Percentiles rank a stretch among this genome's conserved stretches.
phyloP scores from a whole-genome alignment of 2,329 filamentous ascomycete species.

The Tolypocladium sp. region DNA sequence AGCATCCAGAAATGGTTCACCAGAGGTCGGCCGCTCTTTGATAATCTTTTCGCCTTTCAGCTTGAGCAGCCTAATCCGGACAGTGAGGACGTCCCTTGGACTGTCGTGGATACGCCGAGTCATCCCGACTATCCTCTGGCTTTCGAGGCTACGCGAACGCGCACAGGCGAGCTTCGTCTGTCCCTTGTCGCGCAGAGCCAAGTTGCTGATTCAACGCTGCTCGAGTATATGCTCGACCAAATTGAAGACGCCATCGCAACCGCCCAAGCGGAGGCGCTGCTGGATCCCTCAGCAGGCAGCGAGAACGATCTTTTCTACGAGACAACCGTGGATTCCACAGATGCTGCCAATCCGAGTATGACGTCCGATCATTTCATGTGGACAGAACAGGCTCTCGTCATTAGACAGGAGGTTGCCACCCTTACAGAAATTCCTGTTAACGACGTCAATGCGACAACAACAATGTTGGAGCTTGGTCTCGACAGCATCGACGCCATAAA shows the following conservation, averaged over 20 bases:
- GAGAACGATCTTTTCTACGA: background rate
- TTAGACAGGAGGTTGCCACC: constrained; percentile 54
- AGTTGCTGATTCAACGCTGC: constrained; percentile 18
- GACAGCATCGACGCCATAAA: constrained; percentile 92
- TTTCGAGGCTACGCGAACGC: constrained; percentile 56
- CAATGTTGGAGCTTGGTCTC: constrained; percentile 73
- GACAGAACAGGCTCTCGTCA: constrained; percentile 38
- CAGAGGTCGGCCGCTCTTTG: constrained; percentile 56
- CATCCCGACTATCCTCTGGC: constrained; percentile 66
- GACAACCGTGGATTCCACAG: background rate
- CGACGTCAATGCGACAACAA: constrained; percentile 47
- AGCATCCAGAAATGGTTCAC: constrained; percentile 74
- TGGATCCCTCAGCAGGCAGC: background rate
- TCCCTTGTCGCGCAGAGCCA: constrained; percentile 49
- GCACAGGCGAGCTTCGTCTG: constrained; percentile 38
- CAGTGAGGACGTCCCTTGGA: constrained; percentile 41
- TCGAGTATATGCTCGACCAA: constrained; percentile 28
- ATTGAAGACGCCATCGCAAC: constrained; percentile 19
- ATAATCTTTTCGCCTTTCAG: constrained; percentile 78
- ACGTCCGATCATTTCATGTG: constrained; percentile 40
- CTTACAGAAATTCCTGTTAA: constrained; percentile 46
- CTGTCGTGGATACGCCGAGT: constrained; percentile 33
- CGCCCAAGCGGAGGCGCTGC: constrained; percentile 4
- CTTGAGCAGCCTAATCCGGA: constrained; percentile 25
- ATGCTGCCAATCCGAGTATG: background rate